phyloP scores from a whole-genome alignment of 768 basidiomycete species.

The Lactarius trivialis region DNA sequence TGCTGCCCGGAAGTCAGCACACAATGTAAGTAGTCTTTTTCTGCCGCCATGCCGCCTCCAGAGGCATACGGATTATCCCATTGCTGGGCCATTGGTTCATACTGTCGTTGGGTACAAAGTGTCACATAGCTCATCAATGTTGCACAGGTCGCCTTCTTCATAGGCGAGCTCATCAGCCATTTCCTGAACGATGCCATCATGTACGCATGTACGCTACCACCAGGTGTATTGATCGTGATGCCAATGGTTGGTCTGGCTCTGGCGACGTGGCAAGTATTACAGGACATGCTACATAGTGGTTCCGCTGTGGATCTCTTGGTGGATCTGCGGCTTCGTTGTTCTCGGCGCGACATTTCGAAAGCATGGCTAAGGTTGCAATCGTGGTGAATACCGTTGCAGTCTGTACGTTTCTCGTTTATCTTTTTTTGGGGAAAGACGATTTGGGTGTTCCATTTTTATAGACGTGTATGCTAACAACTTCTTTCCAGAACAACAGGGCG shows the following conservation, averaged over 20 bases:
- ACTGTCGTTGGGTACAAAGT: not conserved
- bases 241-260: too few species aligned
- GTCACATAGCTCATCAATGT: not conserved
- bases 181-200: slow-evolving; percentile 48
- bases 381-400: slow-evolving; percentile 60
- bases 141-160: slow-evolving; percentile 38
- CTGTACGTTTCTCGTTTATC: slow-evolving; percentile 39
- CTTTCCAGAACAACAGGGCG: slow-evolving; percentile 48
- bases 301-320: slow-evolving; percentile 51
- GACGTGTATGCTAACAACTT: slow-evolving; percentile 46
- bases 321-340: slow-evolving; percentile 54
- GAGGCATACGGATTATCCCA: slow-evolving; percentile 51
- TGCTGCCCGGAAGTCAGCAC: too few species aligned
- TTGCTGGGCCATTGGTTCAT: slow-evolving; percentile 49
- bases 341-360: slow-evolving; percentile 52
- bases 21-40: too few species aligned
- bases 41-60: too few species aligned
- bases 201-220: slow-evolving; percentile 36
- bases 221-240: too few species aligned
- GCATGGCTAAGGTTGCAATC: slow-evolving; percentile 47
- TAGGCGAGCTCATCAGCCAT: slow-evolving; percentile 47
- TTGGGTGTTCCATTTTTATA: slow-evolving; percentile 11
- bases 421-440: too few species aligned
- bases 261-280: too few species aligned
- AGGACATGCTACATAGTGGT: slow-evolving; percentile 59